Base-by-base conservation (phyloP, 192 early-diverging fungal species). In the Rhizophagus clarus region DNA sequence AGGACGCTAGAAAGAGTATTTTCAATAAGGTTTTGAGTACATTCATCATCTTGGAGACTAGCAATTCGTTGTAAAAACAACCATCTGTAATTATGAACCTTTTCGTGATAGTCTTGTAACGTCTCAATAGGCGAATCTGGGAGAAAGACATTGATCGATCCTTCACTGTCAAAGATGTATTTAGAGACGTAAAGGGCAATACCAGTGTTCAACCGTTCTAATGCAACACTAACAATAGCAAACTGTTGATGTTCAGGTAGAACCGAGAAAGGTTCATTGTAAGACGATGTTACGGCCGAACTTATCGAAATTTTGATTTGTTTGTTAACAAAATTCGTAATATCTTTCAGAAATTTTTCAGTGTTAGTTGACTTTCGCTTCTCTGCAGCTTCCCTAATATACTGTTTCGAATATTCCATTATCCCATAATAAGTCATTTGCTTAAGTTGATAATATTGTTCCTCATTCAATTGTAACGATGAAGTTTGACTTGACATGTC, bases 11-110 rank as follows among this genome's bases (percentile, higher is more conserved):
- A 10, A 63, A n/a, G 22, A 8, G 61, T 8, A 63, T n/a, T 26
- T 63, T 63, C 11, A 63, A 63, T 63, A n/a, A 63, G 61, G 5
- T n/a, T 6, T 10, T 63, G 17, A 11, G 61, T 63, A n/a, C 61
- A 63, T 63, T 63, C n/a, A 63, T 63, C 26, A 63, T 63, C 61
- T 63, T 28, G n/a, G 26, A 63, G n/a, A 5, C 22, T 63, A 26
- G 61, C 61, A 63, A 63, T 63, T 63, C 61, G 22, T 63, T 63
- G 61, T 63, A 63, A 63, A 28, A n/a, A 11, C 61, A 63, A 63
- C 61, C 61, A 63, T 63, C 61, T 63, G 22, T 63, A 63, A 63
- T 63, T 63, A 63, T 8, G 61, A 63, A 63, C 22, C 61, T 5
- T 7, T 63, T 63, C 61, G 11, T 63, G 61, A 63, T 63, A 63